Evolutionary conservation across 495 filamentous ascomycete genomes (phyloP), one percentile per base, ranked within the genome.

Genomic region (Elasticomyces elasticus): DNA sequence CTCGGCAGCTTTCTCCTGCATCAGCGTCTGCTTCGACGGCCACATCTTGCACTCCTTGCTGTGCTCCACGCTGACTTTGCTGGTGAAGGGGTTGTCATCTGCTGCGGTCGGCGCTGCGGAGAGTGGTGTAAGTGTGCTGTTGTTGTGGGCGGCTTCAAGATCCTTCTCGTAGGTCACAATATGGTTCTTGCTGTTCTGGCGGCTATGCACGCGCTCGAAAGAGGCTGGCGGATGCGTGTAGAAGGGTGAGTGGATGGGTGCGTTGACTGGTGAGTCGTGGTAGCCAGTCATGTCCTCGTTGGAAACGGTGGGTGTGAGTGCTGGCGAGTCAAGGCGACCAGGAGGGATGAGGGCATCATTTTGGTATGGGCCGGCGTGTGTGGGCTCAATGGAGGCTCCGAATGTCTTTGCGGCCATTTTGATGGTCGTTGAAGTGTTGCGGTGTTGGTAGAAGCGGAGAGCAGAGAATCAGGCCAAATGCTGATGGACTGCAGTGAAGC

Each of bases 201-300:
- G 37, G 49, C 40, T 53, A 41, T 60, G 51, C 17, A 70, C 59
- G 11, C 68, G 65, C 46, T 77, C 74, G 57, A 75, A 67, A n/a
- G 74, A 78, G n/a, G 71, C 64, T 6, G 73, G 71, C 13, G 71
- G 71, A 64, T 82, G 78, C 49, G 69, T 68, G 67, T 82, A 82
- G 70, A 82, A 82, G 17, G 80, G 76, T 62, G 65, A 79, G 17
- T 79, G 79, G 54, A 62, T 61, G 1, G 54, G 54, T n/a, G 48
- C 13, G 30, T 33, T 22, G 49, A n/a, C n/a, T n/a, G 59, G 23
- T 23, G 53, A 12, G 24, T 30, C 26, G 26, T 33, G 11, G 28
- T 47, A 33, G 19, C 7, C 20, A 13, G 22, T 22, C 4, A 59
- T 28, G 46, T 59, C 56, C 35, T 58, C 55, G 27, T 37, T 22